Evolutionary conservation across 164 flowering plant species (phyloP).

Genomic region (Chimonanthus praecox): DNA sequence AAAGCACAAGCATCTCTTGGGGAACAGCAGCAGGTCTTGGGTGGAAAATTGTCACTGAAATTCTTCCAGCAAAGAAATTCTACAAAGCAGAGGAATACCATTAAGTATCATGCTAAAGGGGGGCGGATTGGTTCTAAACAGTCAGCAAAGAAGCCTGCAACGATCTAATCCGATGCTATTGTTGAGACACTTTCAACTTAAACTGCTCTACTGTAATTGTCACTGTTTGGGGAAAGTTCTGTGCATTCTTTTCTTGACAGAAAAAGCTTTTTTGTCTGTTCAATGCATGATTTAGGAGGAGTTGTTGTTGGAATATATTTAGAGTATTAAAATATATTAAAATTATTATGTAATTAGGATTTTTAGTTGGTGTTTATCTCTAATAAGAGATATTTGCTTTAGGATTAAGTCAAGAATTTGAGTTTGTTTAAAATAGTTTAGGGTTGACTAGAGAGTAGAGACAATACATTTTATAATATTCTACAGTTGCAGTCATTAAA

Average conservation of each 20-base stretch:
- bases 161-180: slow-evolving; percentile 78
- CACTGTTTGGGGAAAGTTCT: background rate
- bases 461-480: background rate
- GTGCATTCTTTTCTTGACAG: slow-evolving; percentile 3
- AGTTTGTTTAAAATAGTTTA: no score
- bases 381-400: no score
- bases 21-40: slow-evolving; percentile 51
- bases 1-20: slow-evolving; percentile 61
- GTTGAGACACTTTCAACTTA: slow-evolving; percentile 12
- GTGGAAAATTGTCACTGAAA: slow-evolving; percentile 79
- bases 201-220: no score
- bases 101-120: slow-evolving; percentile 86
- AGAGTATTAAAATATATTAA: no score
- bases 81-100: slow-evolving; percentile 91
- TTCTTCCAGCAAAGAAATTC: slow-evolving; percentile 87
- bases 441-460: no score
- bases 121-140: slow-evolving; percentile 75
- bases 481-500: background rate
- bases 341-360: no score
- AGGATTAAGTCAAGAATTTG: no score
- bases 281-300: background rate
- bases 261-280: background rate
- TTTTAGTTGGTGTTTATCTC: no score
- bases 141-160: slow-evolving; percentile 76
- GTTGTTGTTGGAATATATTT: no score